Evolutionary conservation across 192 early-diverging fungal genomes (phyloP), one percentile per base, ranked within the genome.

Genomic region (Mortierella claussenii): DNA sequence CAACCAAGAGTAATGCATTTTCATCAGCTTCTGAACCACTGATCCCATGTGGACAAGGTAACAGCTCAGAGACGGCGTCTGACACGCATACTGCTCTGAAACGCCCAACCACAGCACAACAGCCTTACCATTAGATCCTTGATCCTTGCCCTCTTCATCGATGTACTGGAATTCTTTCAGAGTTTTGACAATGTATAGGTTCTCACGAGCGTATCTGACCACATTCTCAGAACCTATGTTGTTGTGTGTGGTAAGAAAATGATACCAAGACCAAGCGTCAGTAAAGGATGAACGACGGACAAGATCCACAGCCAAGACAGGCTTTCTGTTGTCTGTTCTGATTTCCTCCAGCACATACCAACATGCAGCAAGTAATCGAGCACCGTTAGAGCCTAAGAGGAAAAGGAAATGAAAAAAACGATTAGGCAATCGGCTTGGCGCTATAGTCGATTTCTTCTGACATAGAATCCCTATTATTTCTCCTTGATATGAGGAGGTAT

Each of bases 151-250:
- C 48, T 90, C 83, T 24, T 99, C 96, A 78, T 98, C 96, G 50
- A 96, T 87, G 80, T 94, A 92, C 69, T 97, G 96, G 81, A 97
- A 99, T 83, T 99, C 97, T 55, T 92, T 93, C 63, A 98, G 82
- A 5, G 97, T 99, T 79, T 96, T 98, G 63, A 99, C 94, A 43
- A 97, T 86, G 65, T 94, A 94, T 10, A 96, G 48, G 79, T 99
- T 98, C 61, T 96, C 89, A 36, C 92, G 86, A 5, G 93, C 88
- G 68, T 99, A 97, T 44, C 87, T 59, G 45, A 97, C 91, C 28
- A 98, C 92, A 50, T 86, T 85, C 43, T 96, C 93, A 23, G 95
- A 93, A 26, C 97, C 97, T 50, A 37, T 53, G 13, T n/a, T 18
- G 23, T n/a, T n/a, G n/a, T n/a, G n/a, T n/a, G n/a, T n/a, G 47